A percentile compares a stretch with the other conserved stretches of the same genome.
These are phyloP conservation scores for Diaporthe caulivora DNA, from an alignment of 2,329 filamentous ascomycete genomes.

Conservation along the genomic window DNA sequence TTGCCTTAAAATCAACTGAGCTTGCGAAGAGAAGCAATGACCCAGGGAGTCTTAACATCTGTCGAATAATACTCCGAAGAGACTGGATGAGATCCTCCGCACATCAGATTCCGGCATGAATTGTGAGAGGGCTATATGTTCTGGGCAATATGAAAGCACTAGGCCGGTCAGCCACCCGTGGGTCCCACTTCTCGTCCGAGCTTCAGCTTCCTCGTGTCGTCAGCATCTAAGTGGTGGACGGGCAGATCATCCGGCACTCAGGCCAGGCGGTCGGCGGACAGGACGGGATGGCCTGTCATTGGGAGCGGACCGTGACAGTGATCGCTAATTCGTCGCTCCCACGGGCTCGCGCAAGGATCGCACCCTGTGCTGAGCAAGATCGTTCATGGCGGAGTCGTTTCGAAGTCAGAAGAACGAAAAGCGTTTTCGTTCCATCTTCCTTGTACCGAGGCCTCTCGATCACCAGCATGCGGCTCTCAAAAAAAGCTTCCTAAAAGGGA, in stretches of 20 bases:
- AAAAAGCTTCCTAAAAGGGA: not conserved
- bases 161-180: not conserved
- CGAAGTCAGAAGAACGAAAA: constrained; percentile 4
- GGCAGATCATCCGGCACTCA: constrained; percentile 28
- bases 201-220: constrained; percentile 26
- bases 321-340: not conserved
- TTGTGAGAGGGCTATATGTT: not conserved
- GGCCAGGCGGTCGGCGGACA: not conserved
- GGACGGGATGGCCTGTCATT: not conserved
- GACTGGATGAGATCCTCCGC: constrained; percentile 16
- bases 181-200: not conserved
- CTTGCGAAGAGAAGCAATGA: constrained; percentile 33
- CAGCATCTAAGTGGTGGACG: not conserved
- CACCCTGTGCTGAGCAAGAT: constrained; percentile 1
- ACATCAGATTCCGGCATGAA: constrained; percentile 23
- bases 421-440: constrained; percentile 8
- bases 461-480: constrained; percentile 5
- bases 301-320: not conserved
- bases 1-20: constrained; percentile 20
- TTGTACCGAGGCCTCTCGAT: not conserved
- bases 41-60: not conserved
- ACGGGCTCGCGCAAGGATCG: not conserved
- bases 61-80: constrained; percentile 19
- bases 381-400: constrained; percentile 17
- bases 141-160: constrained; percentile 22